A percentile compares a stretch with the other conserved stretches of the same genome.
These are phyloP conservation scores for Rhynchosporium graminicola DNA, from an alignment of 2,329 filamentous ascomycete species.

Conservation along the genomic window DNA sequence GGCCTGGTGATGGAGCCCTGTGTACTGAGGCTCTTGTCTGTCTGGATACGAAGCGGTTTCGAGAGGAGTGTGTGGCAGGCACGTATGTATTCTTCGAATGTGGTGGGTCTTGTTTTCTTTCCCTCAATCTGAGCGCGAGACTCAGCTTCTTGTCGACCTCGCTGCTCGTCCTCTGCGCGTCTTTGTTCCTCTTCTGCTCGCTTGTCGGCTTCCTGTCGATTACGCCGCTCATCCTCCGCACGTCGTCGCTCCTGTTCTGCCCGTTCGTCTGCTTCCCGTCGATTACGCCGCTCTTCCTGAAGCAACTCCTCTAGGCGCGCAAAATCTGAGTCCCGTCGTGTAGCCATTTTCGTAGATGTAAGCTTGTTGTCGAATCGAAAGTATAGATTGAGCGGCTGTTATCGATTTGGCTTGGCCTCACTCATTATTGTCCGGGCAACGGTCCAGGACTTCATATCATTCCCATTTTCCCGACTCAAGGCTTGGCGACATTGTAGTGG, in stretches of 20 bases:
- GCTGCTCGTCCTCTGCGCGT: slow-evolving; percentile 13
- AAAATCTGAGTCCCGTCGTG: neutral
- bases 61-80: slow-evolving; percentile 29
- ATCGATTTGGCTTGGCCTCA: neutral
- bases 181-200: slow-evolving; percentile 20
- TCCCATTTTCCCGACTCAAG: too few relatives aligned
- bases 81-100: slow-evolving; percentile 32
- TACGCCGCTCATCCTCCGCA: too few relatives aligned
- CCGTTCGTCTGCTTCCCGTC: slow-evolving; percentile 9
- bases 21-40: slow-evolving; percentile 33
- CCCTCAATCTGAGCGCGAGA: slow-evolving; percentile 16
- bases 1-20: slow-evolving; percentile 32
- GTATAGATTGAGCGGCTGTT: neutral
- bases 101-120: slow-evolving; percentile 25
- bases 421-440: neutral
- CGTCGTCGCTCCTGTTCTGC: slow-evolving; percentile 18
- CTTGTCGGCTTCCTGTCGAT: neutral
- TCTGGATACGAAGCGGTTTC: slow-evolving; percentile 32
- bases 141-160: slow-evolving; percentile 20
- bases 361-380: neutral
- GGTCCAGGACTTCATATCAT: too few relatives aligned
- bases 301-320: neutral
- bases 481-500: too few relatives aligned
- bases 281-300: slow-evolving; percentile 1
- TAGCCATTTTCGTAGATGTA: neutral